These are phyloP conservation scores for Mycosphaerella arachidis DNA, from an alignment of 2,329 filamentous ascomycete genomes.

Conservation along the genomic window DNA sequence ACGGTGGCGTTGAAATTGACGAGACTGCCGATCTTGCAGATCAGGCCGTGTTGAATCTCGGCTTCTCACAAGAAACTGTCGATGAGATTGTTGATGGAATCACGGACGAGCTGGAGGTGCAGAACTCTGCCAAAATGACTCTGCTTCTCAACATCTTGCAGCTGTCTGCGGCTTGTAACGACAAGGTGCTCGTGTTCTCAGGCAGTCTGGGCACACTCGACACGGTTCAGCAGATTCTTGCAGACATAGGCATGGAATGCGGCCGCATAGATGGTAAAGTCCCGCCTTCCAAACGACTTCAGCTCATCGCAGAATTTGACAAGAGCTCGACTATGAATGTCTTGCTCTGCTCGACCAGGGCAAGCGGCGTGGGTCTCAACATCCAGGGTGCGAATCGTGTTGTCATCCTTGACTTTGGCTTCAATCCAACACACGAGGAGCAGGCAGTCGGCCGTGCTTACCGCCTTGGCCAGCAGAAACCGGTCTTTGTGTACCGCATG, in stretches of 20 bases:
- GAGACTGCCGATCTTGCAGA: slow-evolving; percentile 14
- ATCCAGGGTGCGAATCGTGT: slow-evolving; percentile 80
- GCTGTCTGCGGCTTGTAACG: slow-evolving; percentile 55
- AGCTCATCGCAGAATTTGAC: slow-evolving; percentile 59
- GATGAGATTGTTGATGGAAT: slow-evolving; percentile 35
- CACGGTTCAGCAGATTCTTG: slow-evolving; percentile 60
- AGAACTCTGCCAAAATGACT: slow-evolving; percentile 63
- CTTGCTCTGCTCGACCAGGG: slow-evolving; percentile 76
- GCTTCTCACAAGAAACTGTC: slow-evolving; percentile 36
- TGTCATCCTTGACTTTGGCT: slow-evolving; percentile 78
- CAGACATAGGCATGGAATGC: slow-evolving; percentile 42
- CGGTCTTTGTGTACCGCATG: slow-evolving; percentile 81
- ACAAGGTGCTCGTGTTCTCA: slow-evolving; percentile 79
- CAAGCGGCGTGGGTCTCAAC: slow-evolving; percentile 79
- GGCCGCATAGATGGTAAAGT: slow-evolving; percentile 66
- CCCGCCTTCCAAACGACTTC: slow-evolving; percentile 54
- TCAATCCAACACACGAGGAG: slow-evolving; percentile 75
- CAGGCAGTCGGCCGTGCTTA: slow-evolving; percentile 85
- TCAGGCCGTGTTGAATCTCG: slow-evolving; percentile 31
- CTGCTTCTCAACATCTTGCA: slow-evolving; percentile 67
- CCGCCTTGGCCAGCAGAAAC: slow-evolving; percentile 74
- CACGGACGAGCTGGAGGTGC: slow-evolving; percentile 40
- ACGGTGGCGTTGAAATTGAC: slow-evolving; percentile 20
- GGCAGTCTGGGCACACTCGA: slow-evolving; percentile 66
- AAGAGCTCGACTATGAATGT: slow-evolving; percentile 55